Evolutionary conservation across 495 filamentous ascomycete genomes (phyloP), one percentile per base, ranked within the genome.

Genomic region (Talaromyces borbonicus): DNA sequence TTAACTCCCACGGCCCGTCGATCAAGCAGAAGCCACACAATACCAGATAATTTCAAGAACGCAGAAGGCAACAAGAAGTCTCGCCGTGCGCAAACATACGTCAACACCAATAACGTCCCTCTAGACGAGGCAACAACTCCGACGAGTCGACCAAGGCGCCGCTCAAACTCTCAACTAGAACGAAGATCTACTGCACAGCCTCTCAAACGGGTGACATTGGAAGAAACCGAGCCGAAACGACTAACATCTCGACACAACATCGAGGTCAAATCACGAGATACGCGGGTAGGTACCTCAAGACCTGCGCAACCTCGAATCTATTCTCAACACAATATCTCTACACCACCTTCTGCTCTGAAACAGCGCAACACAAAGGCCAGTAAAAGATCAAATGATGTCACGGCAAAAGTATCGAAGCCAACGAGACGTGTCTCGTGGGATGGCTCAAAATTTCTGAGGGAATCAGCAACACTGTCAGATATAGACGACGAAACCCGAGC

Each of bases 351-450:
- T 4, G 66, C 64, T 1, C 48, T 72, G 47, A 68, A 63, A 38
- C 68, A 70, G 29, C 65, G 65, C 1, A 55, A 66, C 6, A 61
- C 67, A 41, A 72, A 72, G 32, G 61, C 60, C 40, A 53, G 56
- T 8, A 56, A 43, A 12, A 55, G 60, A 25, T n/a, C 47, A 14
- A 59, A 62, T 24, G 36, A 38, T n/a, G n/a, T 40, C 25, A 42
- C 45, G 1, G 9, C 42, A 4, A 58, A 55, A 36, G 53, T 62
- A 29, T 44, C 52, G n/a, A 70, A 67, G 39, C 61, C 55, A 26
- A 56, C 62, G 23, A 52, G 66, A 12, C 61, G 68, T 8, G 68
- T 72, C 5, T 70, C 68, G 7, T 72, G 66, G 66, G 66, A 72
- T 40, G 66, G 62, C 8, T 58, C 67, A 19, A 70, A 69, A 25